Evolutionary conservation across 371 early-diverging fungal genomes (phyloP).

Genomic region (Mucor ambiguus): DNA sequence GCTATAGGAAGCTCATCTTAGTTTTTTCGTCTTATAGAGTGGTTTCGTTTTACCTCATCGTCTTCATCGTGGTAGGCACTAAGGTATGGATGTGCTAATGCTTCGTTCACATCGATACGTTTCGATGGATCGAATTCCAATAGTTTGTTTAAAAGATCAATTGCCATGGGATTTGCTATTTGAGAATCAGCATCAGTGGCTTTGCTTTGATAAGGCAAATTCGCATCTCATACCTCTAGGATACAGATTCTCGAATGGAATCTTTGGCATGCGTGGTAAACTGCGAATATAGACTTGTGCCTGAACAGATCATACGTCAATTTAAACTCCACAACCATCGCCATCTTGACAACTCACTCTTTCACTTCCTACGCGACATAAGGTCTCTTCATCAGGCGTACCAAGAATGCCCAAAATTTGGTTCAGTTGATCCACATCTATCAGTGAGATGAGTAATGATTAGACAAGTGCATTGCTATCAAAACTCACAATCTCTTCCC

Average conservation of each 20-base stretch:
- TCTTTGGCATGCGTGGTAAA: constrained; percentile 86
- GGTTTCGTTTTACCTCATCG: constrained; percentile 58
- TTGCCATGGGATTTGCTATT: constrained; percentile 64
- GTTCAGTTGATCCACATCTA: constrained; percentile 97
- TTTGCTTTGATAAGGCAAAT: neutral
- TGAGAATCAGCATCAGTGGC: neutral
- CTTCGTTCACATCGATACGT: constrained; percentile 83
- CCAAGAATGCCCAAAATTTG: constrained; percentile 97
- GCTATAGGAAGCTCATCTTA: constrained; percentile 45
- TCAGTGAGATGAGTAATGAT: neutral
- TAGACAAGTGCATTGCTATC: neutral
- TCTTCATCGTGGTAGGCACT: constrained; percentile 78
- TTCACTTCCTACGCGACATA: constrained; percentile 82
- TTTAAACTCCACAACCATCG: neutral
- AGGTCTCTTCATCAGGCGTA: constrained; percentile 95
- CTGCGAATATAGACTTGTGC: constrained; percentile 96
- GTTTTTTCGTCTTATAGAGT: neutral
- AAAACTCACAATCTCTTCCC: constrained; percentile 81
- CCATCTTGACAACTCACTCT: constrained; percentile 48
- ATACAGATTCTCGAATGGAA: constrained; percentile 84
- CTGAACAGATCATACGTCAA: constrained; percentile 34
- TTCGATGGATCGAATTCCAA: constrained; percentile 81
- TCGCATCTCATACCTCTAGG: constrained; percentile 53
- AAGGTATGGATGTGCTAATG: constrained; percentile 80
- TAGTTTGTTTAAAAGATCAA: constrained; percentile 81